Evolutionary conservation across 345 rosid genomes (phyloP), one percentile per base, ranked within the genome.

Genomic region (Stellera chamaejasme): DNA sequence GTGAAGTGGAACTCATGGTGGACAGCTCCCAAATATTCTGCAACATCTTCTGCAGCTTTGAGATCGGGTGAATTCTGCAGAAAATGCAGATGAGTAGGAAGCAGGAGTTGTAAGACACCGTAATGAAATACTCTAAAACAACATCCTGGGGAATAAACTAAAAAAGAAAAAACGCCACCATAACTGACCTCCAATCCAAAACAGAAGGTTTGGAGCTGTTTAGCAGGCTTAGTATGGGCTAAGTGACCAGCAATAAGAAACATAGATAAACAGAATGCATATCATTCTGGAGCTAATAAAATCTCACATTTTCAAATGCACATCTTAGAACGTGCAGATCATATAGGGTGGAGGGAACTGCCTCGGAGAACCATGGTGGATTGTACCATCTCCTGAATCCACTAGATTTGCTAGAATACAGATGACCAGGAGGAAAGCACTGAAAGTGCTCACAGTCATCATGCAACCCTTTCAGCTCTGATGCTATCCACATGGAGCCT

Each of bases 1-100:
- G 90, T 79, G 74, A 88, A 92, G 72, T 82, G 81, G 74, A 92
- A 88, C 66, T 92, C 98, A 45, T 88, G 98, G 71, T 88, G 97
- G 43, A 84, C 80, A 13, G 98, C 86, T 10, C 95, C 95, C 56
- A 92, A 61, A 72, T 84, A 92, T 14, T 86, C 87, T 0, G 98
- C 97, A 58, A 92, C 98, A 69, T 88, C 95, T 64, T 58, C 82
- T 0, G 84, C 95, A 10, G 90, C 92, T 75, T 84, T 84, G 78
- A 92, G 55, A 73, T 88, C 97, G 6, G 98, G 97, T 2, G 93
- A 88, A 23, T 83, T 83, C 97, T 92, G 83, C 27, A 48, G 27
- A 19, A 5, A 27, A 5, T 52, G 55, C 55, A 52, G 48, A 65
- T 19, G 43, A 45, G 56, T 11, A 11, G 28, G 66, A 39, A 48